Evolutionary conservation across 345 rosid species (phyloP), one percentile per base, ranked within the genome.

Genomic region (Toxicodendron radicans): DNA sequence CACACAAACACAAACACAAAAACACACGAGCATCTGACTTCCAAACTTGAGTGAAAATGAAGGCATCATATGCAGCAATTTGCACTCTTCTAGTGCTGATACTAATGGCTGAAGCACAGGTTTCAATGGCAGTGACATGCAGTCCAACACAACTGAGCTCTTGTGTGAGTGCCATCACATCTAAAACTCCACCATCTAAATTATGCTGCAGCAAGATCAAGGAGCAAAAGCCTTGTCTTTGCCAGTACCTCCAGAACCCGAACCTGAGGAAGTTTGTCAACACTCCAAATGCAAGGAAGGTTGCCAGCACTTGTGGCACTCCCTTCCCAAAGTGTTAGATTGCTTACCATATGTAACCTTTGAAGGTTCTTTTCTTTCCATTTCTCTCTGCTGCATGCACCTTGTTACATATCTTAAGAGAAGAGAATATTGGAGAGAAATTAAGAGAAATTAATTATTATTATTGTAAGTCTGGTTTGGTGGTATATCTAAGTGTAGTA

Each of bases 141-240:
- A 86, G 72, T 60, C 95, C 97, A 16, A 79, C 86, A 38, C 84
- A 95, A 79, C 88, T 95, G 83, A 91, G 97, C 81, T 64, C 99
- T 0, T 95, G 99, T 75, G 97, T 83, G 33, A 64, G 83, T 30
- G 99, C 97, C 16, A 91, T 95, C 73, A 87, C 91, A 10, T 84
- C 95, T 53, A 78, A 87, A 14, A 32, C 94, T 53, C 92, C 88
- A 24, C 97, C 99, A 57, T 79, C 97, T 0, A 70, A 74, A 2
- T 68, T 78, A 56, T 95, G 99, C 79, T 95, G 99, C 83, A 77
- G 71, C 65, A 95, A 86, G 88, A 87, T 95, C 71, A 91, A 80
- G 68, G 90, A 91, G 35, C 99, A 95, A 81, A 85, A 85, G 81
- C 97, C 99, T 69, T 95, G 99, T 54, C 91, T 95, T 61, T 95